Evolutionary conservation across 495 filamentous ascomycete species (phyloP).

Genomic region (Aspergillus asperescens): DNA sequence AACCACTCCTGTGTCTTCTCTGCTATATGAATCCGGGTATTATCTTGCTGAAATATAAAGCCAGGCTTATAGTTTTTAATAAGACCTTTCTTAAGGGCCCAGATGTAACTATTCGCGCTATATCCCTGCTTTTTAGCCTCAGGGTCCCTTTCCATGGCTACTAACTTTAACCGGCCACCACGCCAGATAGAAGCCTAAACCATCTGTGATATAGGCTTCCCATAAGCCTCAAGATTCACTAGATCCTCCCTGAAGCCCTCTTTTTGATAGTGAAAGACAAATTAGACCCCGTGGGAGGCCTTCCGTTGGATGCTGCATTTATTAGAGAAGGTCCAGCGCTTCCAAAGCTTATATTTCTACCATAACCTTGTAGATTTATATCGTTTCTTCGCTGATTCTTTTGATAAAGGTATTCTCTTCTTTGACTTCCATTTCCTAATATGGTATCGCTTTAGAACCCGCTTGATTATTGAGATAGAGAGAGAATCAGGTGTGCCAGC

Average conservation of each 20-base stretch:
- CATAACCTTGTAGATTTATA: too few species aligned
- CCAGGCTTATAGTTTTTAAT: background rate
- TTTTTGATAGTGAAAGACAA: background rate
- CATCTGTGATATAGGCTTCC: background rate
- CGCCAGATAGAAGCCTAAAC: background rate
- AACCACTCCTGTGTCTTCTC: background rate
- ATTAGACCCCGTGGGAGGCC: background rate
- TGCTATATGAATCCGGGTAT: background rate
- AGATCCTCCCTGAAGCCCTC: background rate
- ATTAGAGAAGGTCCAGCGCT: too few species aligned
- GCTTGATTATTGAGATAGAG: too few species aligned
- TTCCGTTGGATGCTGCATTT: background rate
- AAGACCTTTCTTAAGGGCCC: background rate
- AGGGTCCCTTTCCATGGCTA: background rate
- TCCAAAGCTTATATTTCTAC: too few species aligned
- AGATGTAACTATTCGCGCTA: background rate
- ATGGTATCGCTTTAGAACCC: too few species aligned
- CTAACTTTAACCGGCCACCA: background rate
- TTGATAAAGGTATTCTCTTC: too few species aligned
- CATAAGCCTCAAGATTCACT: background rate
- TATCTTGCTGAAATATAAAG: conserved; percentile 1
- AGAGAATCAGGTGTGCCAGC: too few species aligned
- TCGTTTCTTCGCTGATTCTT: too few species aligned
- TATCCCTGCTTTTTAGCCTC: background rate
- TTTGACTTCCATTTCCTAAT: too few species aligned